These are phyloP conservation scores for Talaromyces sp. DNA, from an alignment of 2,329 filamentous ascomycete genomes.

Conservation along the genomic window DNA sequence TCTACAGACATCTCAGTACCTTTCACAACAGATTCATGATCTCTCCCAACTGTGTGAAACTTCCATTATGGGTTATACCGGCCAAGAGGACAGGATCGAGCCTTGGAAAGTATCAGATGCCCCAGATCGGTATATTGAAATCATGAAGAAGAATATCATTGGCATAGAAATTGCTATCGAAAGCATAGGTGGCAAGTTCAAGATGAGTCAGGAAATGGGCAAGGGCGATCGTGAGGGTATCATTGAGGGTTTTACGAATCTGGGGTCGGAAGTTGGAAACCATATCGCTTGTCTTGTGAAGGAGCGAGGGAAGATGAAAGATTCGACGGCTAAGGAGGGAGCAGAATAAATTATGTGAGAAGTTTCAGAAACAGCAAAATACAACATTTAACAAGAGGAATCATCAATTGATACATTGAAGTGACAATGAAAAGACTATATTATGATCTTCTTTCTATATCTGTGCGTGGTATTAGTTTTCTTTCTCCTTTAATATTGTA, in stretches of 20 bases:
- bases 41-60: slow-evolving; percentile 47
- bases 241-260: slow-evolving; percentile 46
- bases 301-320: too few relatives aligned
- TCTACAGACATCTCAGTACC: slow-evolving; percentile 42
- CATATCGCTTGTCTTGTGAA: too few relatives aligned
- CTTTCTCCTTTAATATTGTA: too few relatives aligned
- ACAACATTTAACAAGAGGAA: too few relatives aligned
- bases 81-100: slow-evolving; percentile 22
- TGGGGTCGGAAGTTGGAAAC: too few relatives aligned
- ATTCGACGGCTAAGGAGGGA: too few relatives aligned
- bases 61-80: slow-evolving; percentile 51
- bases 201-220: slow-evolving; percentile 60
- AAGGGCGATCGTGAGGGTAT: slow-evolving; percentile 53
- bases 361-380: too few relatives aligned
- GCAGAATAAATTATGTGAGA: too few relatives aligned
- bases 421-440: too few relatives aligned
- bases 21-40: slow-evolving; percentile 50
- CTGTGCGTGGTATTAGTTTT: too few relatives aligned
- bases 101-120: slow-evolving; percentile 57
- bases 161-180: slow-evolving; percentile 57
- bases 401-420: too few relatives aligned
- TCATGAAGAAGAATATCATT: slow-evolving; percentile 56
- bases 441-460: too few relatives aligned
- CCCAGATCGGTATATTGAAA: slow-evolving; percentile 51
- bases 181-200: slow-evolving; percentile 56